Evolutionary conservation across 1,284 basidiomycete genomes (phyloP).

Genomic region (Ustilago crameri): DNA sequence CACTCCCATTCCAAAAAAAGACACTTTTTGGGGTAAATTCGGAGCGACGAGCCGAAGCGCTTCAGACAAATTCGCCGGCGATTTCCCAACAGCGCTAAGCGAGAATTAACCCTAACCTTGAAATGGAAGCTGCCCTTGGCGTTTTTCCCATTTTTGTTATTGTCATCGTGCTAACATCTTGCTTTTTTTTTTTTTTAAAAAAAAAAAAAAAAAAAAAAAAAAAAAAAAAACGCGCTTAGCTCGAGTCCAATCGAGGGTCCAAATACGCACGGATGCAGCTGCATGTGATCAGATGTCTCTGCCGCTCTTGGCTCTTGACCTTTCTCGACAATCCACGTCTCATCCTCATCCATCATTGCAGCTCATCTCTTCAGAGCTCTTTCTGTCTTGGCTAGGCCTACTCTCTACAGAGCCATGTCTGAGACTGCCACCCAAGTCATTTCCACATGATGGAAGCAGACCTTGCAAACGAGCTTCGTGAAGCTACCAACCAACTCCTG

Average conservation of each 20-base stretch:
- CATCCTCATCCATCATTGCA: conserved; percentile 3
- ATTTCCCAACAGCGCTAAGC: too few relatives aligned
- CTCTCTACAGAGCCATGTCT: neutral
- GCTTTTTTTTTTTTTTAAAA: too few relatives aligned
- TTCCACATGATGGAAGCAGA: conserved; percentile 31
- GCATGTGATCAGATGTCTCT: neutral
- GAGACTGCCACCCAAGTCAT: too few relatives aligned
- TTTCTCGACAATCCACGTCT: neutral
- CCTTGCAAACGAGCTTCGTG: conserved; percentile 45
- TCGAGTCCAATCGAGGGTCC: conserved; percentile 36
- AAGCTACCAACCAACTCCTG: conserved; percentile 47
- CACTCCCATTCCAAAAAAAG: conserved; percentile 1
- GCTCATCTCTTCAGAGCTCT: neutral
- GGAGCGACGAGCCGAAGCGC: too few relatives aligned
- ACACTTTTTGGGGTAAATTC: too few relatives aligned
- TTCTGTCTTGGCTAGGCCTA: neutral
- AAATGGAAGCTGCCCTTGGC: too few relatives aligned
- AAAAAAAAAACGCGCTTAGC: too few relatives aligned
- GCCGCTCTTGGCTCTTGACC: neutral
- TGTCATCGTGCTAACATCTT: too few relatives aligned
- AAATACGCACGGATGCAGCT: conserved; percentile 23
- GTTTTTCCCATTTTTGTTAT: too few relatives aligned
- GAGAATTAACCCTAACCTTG: too few relatives aligned
- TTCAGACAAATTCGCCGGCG: too few relatives aligned
- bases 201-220: too few relatives aligned